Evolutionary conservation across 371 early-diverging fungal genomes (phyloP).

Genomic region (Rhizopus delemar): DNA sequence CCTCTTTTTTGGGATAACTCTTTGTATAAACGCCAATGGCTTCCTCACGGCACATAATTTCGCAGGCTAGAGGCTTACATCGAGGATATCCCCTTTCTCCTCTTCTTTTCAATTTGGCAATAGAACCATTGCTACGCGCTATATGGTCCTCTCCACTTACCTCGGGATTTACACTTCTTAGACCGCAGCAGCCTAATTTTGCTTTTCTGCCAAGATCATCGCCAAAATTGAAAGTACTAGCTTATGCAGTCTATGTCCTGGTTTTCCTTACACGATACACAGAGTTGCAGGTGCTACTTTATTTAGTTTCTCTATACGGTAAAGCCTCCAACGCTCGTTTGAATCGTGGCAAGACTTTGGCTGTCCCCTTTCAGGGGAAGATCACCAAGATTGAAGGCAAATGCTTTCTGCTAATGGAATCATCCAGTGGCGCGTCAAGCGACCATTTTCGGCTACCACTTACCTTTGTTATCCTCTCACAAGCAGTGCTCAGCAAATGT

Average conservation of each 20-base stretch:
- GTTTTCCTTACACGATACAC: not conserved
- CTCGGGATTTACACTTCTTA: no score
- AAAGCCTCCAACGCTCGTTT: conserved; percentile 6
- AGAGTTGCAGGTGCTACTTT: not conserved
- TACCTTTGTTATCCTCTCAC: not conserved
- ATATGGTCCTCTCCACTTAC: not conserved
- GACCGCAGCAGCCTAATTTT: no score
- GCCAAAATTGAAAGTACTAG: no score
- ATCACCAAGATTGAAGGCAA: not conserved
- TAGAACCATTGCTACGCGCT: conserved; percentile 15
- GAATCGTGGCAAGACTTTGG: conserved; percentile 6
- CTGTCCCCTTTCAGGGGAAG: not conserved
- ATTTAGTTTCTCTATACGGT: not conserved
- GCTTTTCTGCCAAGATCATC: no score
- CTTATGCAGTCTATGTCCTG: conserved; percentile 8
- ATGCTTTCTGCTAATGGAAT: not conserved
- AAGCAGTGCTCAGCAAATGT: not conserved
- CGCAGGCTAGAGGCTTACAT: conserved; percentile 9
- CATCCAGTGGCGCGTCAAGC: not conserved
- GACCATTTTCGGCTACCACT: not conserved
- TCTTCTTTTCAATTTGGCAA: conserved; percentile 19
- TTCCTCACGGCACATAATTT: not conserved
- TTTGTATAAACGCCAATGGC: no score
- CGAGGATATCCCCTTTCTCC: conserved; percentile 16
- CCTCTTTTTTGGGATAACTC: not conserved